Percentiles rank a stretch among this genome's conserved stretches.
Conservation (phyloP, 768 basidiomycete species). For the Macrocybe gigantea region DNA sequence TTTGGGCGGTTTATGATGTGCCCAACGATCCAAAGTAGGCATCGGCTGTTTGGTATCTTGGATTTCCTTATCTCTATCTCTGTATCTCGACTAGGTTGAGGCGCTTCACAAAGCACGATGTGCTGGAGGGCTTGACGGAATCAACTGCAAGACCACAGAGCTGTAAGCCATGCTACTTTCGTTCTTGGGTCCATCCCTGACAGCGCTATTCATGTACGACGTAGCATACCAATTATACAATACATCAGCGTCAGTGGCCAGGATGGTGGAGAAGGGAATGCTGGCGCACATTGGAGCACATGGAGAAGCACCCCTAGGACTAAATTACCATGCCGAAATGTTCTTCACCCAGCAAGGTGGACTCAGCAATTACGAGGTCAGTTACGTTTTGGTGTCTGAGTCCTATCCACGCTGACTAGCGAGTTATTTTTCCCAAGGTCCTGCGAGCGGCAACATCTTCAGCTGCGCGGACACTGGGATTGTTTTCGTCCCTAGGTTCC, state of each 20-base stretch:
- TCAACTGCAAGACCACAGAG: constrained; percentile 52
- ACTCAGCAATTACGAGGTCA: constrained; percentile 64
- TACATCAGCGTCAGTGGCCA: constrained; percentile 59
- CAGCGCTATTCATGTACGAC: background rate
- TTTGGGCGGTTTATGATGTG: constrained; percentile 63
- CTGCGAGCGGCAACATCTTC: constrained; percentile 63
- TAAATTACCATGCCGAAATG: constrained; percentile 79
- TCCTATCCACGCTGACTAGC: background rate
- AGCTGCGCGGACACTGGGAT: constrained; percentile 60
- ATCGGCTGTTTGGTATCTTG: background rate
- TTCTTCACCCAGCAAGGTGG: constrained; percentile 58
- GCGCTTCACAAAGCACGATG: constrained; percentile 58
- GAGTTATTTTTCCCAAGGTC: constrained; percentile 31
- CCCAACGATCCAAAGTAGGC: constrained; percentile 65
- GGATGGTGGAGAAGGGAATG: constrained; percentile 62
- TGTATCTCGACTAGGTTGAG: constrained; percentile 39
- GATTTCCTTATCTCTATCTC: background rate
- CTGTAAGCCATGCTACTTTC: constrained; percentile 32
- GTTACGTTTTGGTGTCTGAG: background rate
- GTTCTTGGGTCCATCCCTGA: no score
- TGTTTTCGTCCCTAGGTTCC: constrained; percentile 56
- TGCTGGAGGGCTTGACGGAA: constrained; percentile 54
- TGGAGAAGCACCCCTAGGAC: constrained; percentile 64
- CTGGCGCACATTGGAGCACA: constrained; percentile 68
- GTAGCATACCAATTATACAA: constrained; percentile 64